Evolutionary conservation across 1,284 basidiomycete species (phyloP).

Genomic region (Microbotryum violaceum): DNA sequence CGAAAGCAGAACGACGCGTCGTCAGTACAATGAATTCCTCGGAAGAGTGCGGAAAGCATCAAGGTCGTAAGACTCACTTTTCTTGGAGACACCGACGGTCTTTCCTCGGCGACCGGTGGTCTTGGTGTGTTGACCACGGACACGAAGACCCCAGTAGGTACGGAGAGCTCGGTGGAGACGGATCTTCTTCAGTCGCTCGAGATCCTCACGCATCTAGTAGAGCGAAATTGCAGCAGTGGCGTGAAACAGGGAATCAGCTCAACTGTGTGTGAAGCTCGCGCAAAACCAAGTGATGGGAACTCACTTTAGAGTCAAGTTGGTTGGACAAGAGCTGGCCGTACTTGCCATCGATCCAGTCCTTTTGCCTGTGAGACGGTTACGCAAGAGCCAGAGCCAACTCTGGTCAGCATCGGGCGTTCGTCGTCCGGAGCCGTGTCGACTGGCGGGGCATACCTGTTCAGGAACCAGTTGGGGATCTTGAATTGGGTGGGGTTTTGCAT

Average conservation of each 20-base stretch:
- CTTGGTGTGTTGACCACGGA: conserved; percentile 96
- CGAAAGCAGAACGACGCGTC: no score
- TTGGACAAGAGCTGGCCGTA: conserved; percentile 91
- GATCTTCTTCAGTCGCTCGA: conserved; percentile 99
- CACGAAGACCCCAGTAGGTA: conserved; percentile 49
- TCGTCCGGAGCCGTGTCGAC: no score
- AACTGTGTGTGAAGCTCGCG: not conserved
- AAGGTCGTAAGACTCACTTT: conserved; percentile 40
- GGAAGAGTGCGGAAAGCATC: no score
- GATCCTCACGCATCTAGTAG: conserved; percentile 68
- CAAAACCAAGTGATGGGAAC: not conserved
- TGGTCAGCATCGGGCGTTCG: no score
- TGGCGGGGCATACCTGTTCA: conserved; percentile 72
- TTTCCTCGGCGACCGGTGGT: conserved; percentile 72
- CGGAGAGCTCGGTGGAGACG: conserved; percentile 95
- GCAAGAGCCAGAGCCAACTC: no score
- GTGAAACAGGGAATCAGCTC: not conserved
- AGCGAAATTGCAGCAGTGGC: not conserved
- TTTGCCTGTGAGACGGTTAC: conserved; percentile 35
- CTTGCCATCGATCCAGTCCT: conserved; percentile 96
- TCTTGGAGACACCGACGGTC: conserved; percentile 88
- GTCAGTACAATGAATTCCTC: no score
- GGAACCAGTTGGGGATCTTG: conserved; percentile 99
- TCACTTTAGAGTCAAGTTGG: conserved; percentile 90
- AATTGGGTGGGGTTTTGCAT: conserved; percentile 99